Percentiles rank a stretch among this genome's conserved stretches.
phyloP scores from a whole-genome alignment of 805 yeast genomes.

The Lachancea nothofagi region DNA sequence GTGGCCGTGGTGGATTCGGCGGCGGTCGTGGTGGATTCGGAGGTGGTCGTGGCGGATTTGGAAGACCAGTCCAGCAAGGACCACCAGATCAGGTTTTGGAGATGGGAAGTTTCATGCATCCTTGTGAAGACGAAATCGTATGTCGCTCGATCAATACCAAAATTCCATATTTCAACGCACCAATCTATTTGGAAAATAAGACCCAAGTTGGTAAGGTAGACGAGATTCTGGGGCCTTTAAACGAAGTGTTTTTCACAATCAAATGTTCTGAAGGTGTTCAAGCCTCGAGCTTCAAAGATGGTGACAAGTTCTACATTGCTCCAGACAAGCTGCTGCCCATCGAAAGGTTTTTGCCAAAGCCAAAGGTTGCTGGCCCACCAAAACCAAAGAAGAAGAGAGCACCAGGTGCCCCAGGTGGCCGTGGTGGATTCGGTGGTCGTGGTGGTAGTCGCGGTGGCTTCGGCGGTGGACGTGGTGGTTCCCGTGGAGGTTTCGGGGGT shows the following conservation, averaged over 20 bases:
- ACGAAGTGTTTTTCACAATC: constrained; percentile 96
- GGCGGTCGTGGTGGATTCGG: constrained; percentile 38
- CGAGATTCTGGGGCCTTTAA: constrained; percentile 95
- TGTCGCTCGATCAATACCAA: constrained; percentile 92
- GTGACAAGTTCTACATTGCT: constrained; percentile 93
- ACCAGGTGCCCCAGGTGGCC: constrained; percentile 49
- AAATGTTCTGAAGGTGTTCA: constrained; percentile 96
- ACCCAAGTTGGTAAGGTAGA: constrained; percentile 96
- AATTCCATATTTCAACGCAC: constrained; percentile 97
- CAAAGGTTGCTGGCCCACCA: constrained; percentile 80
- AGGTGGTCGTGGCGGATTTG: constrained; percentile 39
- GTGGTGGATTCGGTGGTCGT: constrained; percentile 39
- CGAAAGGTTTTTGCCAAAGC: constrained; percentile 95
- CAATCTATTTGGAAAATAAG: constrained; percentile 93
- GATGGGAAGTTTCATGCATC: constrained; percentile 88
- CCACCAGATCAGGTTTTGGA: constrained; percentile 95
- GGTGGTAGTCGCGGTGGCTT: constrained; percentile 45
- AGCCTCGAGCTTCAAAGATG: constrained; percentile 87
- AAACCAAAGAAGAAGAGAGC: constrained; percentile 65
- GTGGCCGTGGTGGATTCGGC: constrained; percentile 39
- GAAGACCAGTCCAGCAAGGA: constrained; percentile 73
- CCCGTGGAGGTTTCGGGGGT: constrained; percentile 40
- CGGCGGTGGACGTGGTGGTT: constrained; percentile 44
- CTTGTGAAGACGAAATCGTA: constrained; percentile 95
- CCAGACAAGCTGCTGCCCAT: constrained; percentile 92